Base-by-base conservation (phyloP, 306 rosid genomes). In the Malus asiatica region DNA sequence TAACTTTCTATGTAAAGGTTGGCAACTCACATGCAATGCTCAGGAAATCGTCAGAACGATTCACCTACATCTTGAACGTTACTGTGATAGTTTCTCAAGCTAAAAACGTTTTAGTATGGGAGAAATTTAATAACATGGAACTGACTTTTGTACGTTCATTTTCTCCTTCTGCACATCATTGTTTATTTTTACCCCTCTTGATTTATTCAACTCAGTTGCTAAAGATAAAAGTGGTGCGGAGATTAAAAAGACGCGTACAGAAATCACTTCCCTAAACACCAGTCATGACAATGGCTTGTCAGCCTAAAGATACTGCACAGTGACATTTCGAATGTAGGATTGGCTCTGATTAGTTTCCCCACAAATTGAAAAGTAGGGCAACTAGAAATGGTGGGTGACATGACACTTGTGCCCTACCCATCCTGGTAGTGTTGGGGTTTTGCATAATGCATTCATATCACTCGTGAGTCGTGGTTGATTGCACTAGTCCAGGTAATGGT, bases 1-100 rank as follows among this genome's bases (percentile, higher is more conserved):
- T 45, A 58, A 51, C 38, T 45, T 68, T 63, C 35, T 20, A 20
- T 27, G 48, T 66, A 15, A 51, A 71, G 52, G 53, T 38, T 70
- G 9, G 75, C 63, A 64, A 67, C 7, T 76, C 78, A 81, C 84
- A 77, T 79, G 90, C 83, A 75, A 77, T 77, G 65, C 38, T 79
- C 71, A 20, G 60, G 40, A 66, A 55, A 68, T 70, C 32, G 22
- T 74, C 80, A 11, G 55, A 48, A 48, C 55, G 55, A 48, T 6
- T 48, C 18, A 48, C 18, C 55, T 16, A 16, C 20, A 48, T 48
- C 55, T 48, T 48, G 0, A 18, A 5, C 0, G 0, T 15, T 16
- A 16, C 2, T 51, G 55, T 51, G 3, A 51, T 15, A 51, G 8
- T 51, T 14, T 51, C 8, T 51, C 0, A 51, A 51, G 8, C 55